phyloP scores from a whole-genome alignment of 768 basidiomycete species.

The Leucocoprinus birnbaumii region DNA sequence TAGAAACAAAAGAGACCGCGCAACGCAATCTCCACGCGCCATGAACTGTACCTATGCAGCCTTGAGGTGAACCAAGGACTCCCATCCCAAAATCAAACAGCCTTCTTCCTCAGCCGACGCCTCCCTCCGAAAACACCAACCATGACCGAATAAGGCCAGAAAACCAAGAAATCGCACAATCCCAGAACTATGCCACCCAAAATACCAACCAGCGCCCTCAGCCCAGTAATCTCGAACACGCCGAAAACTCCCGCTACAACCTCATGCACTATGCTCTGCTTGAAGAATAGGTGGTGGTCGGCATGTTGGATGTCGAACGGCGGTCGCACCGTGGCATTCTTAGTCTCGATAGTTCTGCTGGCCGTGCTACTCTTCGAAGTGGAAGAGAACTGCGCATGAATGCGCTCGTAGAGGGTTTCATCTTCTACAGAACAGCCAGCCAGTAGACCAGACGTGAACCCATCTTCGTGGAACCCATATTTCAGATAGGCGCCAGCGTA shows the following conservation, averaged over 20 bases:
- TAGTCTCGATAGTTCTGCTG: constrained; percentile 16
- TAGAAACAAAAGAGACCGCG: too few species aligned
- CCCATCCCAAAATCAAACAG: not conserved
- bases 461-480: constrained; percentile 85
- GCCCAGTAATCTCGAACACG: constrained; percentile 32
- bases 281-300: constrained; percentile 27
- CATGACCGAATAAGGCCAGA: not conserved
- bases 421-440: constrained; percentile 32
- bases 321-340: constrained; percentile 26
- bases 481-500: constrained; percentile 72
- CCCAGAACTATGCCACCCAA: constrained; percentile 19
- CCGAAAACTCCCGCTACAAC: constrained; percentile 34
- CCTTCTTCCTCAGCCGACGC: not conserved
- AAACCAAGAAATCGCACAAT: not conserved
- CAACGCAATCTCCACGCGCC: too few species aligned
- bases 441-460: constrained; percentile 49
- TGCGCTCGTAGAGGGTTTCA: constrained; percentile 9
- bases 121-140: not conserved
- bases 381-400: not conserved
- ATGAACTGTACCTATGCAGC: too few species aligned
- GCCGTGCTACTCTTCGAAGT: not conserved
- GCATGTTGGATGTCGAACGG: constrained; percentile 43
- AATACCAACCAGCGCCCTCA: constrained; percentile 27
- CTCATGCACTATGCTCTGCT: constrained; percentile 17
- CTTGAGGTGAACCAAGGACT: too few species aligned